Evolutionary conservation across 2,329 filamentous ascomycete species (phyloP).

Genomic region (Mycosphaerella sp.): DNA sequence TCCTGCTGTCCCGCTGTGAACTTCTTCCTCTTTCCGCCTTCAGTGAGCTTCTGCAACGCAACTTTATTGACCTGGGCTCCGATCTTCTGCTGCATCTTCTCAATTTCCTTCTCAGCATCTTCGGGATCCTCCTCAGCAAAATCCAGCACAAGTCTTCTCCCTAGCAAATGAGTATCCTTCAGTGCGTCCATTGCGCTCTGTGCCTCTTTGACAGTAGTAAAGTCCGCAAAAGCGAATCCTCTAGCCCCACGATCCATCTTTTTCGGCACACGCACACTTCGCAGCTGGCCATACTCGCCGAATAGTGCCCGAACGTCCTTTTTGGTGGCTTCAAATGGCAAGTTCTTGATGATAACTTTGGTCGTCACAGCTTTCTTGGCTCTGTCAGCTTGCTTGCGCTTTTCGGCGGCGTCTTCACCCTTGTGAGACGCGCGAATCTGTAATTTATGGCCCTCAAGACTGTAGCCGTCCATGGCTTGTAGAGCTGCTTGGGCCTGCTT

Average conservation of each 20-base stretch:
- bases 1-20: constrained; percentile 50
- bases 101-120: constrained; percentile 92
- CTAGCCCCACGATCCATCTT: constrained; percentile 85
- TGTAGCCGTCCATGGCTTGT: constrained; percentile 79
- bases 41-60: constrained; percentile 79
- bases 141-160: constrained; percentile 81
- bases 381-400: constrained; percentile 73
- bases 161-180: constrained; percentile 86
- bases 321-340: constrained; percentile 92
- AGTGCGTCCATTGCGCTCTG: constrained; percentile 85
- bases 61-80: constrained; percentile 86
- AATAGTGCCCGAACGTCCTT: constrained; percentile 85
- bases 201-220: constrained; percentile 84
- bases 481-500: constrained; percentile 72
- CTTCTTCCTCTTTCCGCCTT: constrained; percentile 71
- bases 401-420: constrained; percentile 79
- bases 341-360: constrained; percentile 96
- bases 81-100: constrained; percentile 95
- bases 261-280: constrained; percentile 87
- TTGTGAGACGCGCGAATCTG: constrained; percentile 82
- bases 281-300: constrained; percentile 82
- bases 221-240: constrained; percentile 96
- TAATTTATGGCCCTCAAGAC: constrained; percentile 80
- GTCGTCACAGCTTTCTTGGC: constrained; percentile 77
- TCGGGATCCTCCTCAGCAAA: constrained; percentile 83